Conservation (phyloP, 805 yeast genomes). For the Candida nitratophila region DNA sequence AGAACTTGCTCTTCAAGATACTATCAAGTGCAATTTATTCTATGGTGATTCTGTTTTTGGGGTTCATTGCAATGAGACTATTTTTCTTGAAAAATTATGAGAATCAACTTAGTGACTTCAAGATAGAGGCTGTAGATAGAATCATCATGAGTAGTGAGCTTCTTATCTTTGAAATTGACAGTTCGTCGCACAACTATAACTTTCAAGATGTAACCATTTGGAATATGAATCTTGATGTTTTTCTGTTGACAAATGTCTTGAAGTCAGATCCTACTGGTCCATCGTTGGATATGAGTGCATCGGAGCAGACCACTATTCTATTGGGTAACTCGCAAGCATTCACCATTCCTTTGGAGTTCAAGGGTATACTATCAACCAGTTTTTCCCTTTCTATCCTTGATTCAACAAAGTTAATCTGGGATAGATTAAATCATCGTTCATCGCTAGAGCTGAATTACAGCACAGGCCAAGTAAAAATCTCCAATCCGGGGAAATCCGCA, state of each 20-base stretch:
- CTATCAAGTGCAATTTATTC: conserved; percentile 11
- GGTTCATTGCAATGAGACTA: conserved; percentile 11
- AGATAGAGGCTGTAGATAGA: conserved; percentile 18
- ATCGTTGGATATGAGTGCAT: background rate
- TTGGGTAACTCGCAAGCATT: conserved; percentile 24
- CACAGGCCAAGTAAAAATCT: conserved; percentile 25
- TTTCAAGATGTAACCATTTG: conserved; percentile 25
- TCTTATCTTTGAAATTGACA: conserved; percentile 23
- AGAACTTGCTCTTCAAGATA: conserved; percentile 13
- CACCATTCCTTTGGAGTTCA: conserved; percentile 24
- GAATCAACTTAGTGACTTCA: conserved; percentile 18
- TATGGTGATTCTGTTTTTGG: conserved; percentile 4
- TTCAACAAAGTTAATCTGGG: conserved; percentile 15
- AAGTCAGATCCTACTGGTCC: conserved; percentile 2
- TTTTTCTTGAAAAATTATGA: conserved; percentile 20
- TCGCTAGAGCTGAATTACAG: conserved; percentile 7
- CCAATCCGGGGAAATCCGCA: conserved; percentile 17
- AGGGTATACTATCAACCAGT: conserved; percentile 17
- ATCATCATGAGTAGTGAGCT: conserved; percentile 25
- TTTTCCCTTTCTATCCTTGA: conserved; percentile 4
- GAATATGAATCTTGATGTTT: conserved; percentile 27
- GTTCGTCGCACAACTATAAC: conserved; percentile 19
- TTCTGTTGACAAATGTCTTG: conserved; percentile 20
- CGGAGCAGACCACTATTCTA: conserved; percentile 22
- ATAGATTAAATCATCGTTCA: conserved; percentile 13